phyloP scores from a whole-genome alignment of 176 grass and related monocot species.

The Pontederia paniculata region DNA sequence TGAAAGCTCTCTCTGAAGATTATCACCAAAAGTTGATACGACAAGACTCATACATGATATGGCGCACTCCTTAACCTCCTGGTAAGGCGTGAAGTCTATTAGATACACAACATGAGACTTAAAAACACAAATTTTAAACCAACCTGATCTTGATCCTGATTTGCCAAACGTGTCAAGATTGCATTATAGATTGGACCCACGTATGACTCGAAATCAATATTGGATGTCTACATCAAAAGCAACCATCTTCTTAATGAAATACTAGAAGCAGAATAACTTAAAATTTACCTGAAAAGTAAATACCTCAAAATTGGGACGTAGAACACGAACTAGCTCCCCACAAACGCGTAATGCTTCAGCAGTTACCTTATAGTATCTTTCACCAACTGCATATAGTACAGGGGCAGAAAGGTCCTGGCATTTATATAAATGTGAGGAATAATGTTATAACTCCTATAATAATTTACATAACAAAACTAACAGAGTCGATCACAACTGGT shows the following conservation, averaged over 20 bases:
- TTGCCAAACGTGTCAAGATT: conserved; percentile 81
- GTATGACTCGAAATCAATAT: conserved; percentile 64
- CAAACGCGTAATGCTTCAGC: conserved; percentile 96
- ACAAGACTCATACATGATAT: conserved; percentile 64
- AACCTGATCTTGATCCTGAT: conserved; percentile 99
- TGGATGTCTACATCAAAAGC: conserved; percentile 31
- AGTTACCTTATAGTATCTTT: conserved; percentile 99
- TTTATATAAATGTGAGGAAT: neutral
- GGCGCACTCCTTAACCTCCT: conserved; percentile 22
- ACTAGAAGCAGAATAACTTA: neutral
- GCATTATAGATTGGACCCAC: conserved; percentile 74
- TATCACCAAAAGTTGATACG: conserved; percentile 87
- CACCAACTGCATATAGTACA: conserved; percentile 87
- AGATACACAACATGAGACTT: conserved; percentile 33
- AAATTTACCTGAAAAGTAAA: conserved; percentile 14
- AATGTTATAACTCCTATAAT: no score
- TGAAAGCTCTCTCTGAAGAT: conserved; percentile 67
- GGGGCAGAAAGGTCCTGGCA: conserved; percentile 74
- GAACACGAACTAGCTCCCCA: conserved; percentile 78
- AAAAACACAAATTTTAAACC: neutral
- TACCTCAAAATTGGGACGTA: conserved; percentile 81
- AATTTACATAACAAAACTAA: no score
- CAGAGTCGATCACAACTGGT: no score
- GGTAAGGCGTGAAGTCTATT: neutral
- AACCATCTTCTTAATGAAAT: neutral